Base-by-base conservation (phyloP, 1,284 basidiomycete genomes). In the Ustilago vetiveriae region DNA sequence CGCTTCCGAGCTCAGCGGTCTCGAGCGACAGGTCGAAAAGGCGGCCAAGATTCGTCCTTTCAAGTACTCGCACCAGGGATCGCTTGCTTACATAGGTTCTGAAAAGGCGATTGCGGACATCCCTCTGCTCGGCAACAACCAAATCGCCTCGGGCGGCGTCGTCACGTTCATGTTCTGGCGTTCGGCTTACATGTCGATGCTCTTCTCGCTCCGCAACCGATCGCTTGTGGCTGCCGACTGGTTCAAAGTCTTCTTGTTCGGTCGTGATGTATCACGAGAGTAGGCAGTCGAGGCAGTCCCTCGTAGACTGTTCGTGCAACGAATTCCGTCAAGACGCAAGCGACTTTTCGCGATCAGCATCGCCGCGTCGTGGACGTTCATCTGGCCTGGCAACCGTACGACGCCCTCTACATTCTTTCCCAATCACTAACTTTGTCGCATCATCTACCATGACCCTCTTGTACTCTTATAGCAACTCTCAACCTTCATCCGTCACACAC, bases 61-160 rank as follows among this genome's bases (percentile, higher is more conserved):
- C 74, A 63, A 78, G 43, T 79, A 74, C 62, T 59, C 76, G 21
- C 72, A 76, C 58, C 65, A 72, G 48, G 76, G 77, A 23, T 72
- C 68, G 47, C 63, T 79, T 35, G 77, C 77, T 16, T 79, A 78
- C 59, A 76, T 78, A 42, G 77, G 77, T 14, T 58, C 54, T 29
- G 75, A 79, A 35, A 68, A 59, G 47, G 77, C 77, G 19, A 76
- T 79, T 41, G 74, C 74, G n/a, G 74, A 78, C 23, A 55, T 78
- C 37, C 74, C 70, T 7, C 37, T 66, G 23, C 56, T 73, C 29
- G 60, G 62, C 46, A 64, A 70, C 49, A 75, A 72, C 45, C 55
- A 58, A 44, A 53, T 79, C 54, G 66, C 75, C 16, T 67, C 74
- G 22, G 73, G 65, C 24, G 75, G 76, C 36, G 65, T 69, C 9